These are phyloP conservation scores for Quercus cerris DNA, from an alignment of 306 rosid species.

Conservation along the genomic window DNA sequence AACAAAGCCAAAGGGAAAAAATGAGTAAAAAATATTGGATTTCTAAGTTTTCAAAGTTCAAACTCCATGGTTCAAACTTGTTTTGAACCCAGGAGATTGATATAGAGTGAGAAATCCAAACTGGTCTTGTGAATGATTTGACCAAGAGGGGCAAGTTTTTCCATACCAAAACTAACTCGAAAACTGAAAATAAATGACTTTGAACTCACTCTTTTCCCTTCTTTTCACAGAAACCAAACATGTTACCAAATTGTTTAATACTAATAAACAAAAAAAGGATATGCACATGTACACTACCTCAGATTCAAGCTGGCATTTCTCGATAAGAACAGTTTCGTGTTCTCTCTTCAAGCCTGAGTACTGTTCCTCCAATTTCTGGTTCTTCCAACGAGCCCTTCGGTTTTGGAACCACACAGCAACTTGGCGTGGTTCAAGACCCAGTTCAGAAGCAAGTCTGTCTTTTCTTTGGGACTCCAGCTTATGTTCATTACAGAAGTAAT, in stretches of 20 bases:
- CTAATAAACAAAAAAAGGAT: neutral
- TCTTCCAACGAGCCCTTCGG: slow-evolving; percentile 96
- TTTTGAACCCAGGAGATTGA: no score
- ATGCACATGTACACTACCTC: slow-evolving; percentile 44
- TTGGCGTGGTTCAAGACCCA: slow-evolving; percentile 87
- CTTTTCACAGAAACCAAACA: slow-evolving; percentile 14
- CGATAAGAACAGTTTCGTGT: slow-evolving; percentile 49
- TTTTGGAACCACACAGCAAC: slow-evolving; percentile 98
- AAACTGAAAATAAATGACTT: slow-evolving; percentile 7
- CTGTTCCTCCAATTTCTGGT: slow-evolving; percentile 80
- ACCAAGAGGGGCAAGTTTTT: neutral
- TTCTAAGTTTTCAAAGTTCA: no score
- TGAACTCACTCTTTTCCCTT: no score
- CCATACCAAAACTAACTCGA: neutral
- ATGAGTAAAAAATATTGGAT: no score
- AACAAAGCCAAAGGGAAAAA: neutral
- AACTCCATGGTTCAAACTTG: no score
- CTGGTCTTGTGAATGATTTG: neutral
- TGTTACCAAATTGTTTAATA: neutral
- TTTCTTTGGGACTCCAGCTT: slow-evolving; percentile 83
- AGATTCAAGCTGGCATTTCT: slow-evolving; percentile 66
- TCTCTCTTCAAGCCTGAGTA: slow-evolving; percentile 54
- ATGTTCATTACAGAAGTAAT: slow-evolving; percentile 66
- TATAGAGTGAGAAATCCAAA: neutral
- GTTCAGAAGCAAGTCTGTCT: slow-evolving; percentile 70